Conservation (phyloP, 2,329 filamentous ascomycete genomes). For the Colletotrichum sp. region DNA sequence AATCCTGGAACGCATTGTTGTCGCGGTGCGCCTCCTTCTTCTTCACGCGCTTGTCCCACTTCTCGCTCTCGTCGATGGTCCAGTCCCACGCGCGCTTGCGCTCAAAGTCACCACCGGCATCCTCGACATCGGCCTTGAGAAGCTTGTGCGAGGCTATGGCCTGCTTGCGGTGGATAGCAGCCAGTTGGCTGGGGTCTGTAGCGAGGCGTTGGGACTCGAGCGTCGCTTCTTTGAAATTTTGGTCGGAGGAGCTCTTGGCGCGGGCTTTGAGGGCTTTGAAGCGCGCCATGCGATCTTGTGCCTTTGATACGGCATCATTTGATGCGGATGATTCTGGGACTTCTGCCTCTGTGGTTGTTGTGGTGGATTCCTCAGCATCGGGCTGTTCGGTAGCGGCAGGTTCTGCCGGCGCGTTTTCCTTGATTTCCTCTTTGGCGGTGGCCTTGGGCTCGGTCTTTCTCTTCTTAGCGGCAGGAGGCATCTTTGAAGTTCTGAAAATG, state of each 20-base stretch:
- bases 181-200: constrained; percentile 78
- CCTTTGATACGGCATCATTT: constrained; percentile 44
- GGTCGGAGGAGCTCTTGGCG: constrained; percentile 72
- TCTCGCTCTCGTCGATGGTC: constrained; percentile 93
- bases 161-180: constrained; percentile 81
- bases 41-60: constrained; percentile 88
- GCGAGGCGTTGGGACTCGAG: constrained; percentile 81
- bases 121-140: constrained; percentile 88
- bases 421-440: constrained; percentile 22
- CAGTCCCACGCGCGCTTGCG: constrained; percentile 98
- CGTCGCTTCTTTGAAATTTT: constrained; percentile 84
- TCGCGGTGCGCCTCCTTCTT: constrained; percentile 85
- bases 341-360: constrained; percentile 26
- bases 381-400: constrained; percentile 22
- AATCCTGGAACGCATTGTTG: constrained; percentile 89
- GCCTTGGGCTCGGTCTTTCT: constrained; percentile 41
- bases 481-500: constrained; percentile 13
- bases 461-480: constrained; percentile 51
- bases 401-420: not conserved
- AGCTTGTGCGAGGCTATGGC: constrained; percentile 92
- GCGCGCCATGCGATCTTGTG: constrained; percentile 74
- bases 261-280: constrained; percentile 89
- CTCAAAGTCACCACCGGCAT: constrained; percentile 89
- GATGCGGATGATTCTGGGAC: constrained; percentile 15
- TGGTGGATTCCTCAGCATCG: constrained; percentile 16